phyloP scores from a whole-genome alignment of 1,139 yeast species.

The Geotrichum macrosporum region DNA sequence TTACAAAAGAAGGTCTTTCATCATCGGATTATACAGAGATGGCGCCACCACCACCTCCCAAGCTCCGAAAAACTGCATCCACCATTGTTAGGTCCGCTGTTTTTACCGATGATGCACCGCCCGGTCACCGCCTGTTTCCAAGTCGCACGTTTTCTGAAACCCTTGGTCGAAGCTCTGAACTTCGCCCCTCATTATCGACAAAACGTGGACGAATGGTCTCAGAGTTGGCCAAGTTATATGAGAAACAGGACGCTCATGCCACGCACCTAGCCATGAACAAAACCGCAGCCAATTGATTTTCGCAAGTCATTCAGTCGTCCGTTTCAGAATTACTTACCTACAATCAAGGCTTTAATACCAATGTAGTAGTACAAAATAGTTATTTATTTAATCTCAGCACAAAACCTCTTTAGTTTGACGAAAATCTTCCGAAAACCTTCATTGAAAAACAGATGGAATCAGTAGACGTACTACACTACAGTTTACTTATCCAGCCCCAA shows the following conservation, averaged over 20 bases:
- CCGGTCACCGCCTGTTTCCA: conserved; percentile 6
- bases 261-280: neutral
- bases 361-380: too few species aligned
- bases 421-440: too few species aligned
- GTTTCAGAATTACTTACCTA: too few species aligned
- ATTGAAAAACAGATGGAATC: too few species aligned
- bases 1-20: conserved; percentile 13
- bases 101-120: conserved; percentile 1
- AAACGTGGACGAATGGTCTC: conserved; percentile 35
- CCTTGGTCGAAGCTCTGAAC: neutral
- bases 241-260: conserved; percentile 13
- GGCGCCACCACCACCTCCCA: conserved; percentile 14
- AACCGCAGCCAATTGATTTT: neutral
- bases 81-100: conserved; percentile 13
- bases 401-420: too few species aligned
- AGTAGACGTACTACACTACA: too few species aligned
- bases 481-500: too few species aligned
- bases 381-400: too few species aligned
- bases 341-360: too few species aligned
- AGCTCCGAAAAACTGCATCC: conserved; percentile 19
- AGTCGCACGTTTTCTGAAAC: conserved; percentile 8
- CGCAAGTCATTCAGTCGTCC: too few species aligned
- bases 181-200: conserved; percentile 23
- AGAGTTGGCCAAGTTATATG: conserved; percentile 35
- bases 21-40: neutral